Percentiles rank a stretch among this genome's conserved stretches.
phyloP scores from a whole-genome alignment of 352 stramenopile species.

The Globisporangium cederbergense region DNA sequence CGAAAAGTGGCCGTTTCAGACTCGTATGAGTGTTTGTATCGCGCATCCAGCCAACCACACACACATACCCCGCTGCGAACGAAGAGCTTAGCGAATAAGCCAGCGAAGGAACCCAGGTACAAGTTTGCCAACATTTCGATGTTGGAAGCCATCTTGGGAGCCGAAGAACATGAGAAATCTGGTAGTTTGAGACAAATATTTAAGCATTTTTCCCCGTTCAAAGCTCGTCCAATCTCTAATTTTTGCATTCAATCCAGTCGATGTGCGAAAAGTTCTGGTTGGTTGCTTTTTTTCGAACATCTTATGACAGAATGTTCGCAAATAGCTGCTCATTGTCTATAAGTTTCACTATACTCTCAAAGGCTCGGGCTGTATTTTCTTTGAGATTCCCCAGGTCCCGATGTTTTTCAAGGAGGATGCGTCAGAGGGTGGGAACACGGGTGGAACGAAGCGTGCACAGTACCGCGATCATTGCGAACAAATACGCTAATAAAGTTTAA shows the following conservation, averaged over 20 bases:
- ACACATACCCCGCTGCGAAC: neutral
- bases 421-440: constrained; percentile 8
- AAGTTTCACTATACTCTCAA: neutral
- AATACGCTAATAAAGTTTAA: no score
- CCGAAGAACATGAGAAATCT: no score
- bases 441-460: neutral
- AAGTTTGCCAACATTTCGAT: no score
- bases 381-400: neutral
- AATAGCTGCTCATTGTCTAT: neutral
- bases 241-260: neutral
- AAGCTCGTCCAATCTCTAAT: neutral
- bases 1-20: constrained; percentile 1
- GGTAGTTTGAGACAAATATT: no score
- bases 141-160: no score
- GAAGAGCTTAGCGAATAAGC: neutral
- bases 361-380: neutral
- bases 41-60: neutral
- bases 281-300: neutral
- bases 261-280: neutral
- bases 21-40: neutral
- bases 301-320: neutral
- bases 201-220: no score
- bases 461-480: no score
- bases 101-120: neutral
- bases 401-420: constrained; percentile 9